Percentiles rank a stretch among this genome's conserved stretches.
These are phyloP conservation scores for Ochetophila trinervis DNA, from an alignment of 306 rosid species.

Conservation along the genomic window DNA sequence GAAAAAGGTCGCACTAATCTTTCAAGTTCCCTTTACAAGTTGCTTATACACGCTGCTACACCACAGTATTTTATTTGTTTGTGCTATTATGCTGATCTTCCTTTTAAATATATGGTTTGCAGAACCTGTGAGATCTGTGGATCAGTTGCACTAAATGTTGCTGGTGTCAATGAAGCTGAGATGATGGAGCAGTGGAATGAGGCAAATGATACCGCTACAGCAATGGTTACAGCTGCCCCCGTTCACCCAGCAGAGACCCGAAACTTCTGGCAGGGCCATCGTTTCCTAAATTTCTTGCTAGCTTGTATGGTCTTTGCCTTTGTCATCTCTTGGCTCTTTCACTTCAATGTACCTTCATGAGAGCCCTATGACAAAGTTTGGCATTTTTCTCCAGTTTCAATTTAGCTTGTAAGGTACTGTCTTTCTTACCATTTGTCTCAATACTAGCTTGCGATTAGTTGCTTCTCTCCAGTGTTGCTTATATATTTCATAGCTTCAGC, in stretches of 20 bases:
- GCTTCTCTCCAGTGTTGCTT: conserved; percentile 29
- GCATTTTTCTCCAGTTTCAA: conserved; percentile 7
- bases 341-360: conserved; percentile 87
- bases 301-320: conserved; percentile 94
- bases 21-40: not conserved
- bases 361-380: conserved; percentile 12
- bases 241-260: conserved; percentile 39
- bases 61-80: not conserved
- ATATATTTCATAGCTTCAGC: conserved; percentile 29
- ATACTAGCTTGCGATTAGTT: conserved; percentile 24
- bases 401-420: conserved; percentile 34
- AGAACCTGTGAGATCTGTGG: conserved; percentile 94
- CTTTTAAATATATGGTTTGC: conserved; percentile 14
- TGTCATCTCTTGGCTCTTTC: conserved; percentile 90
- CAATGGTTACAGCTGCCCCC: conserved; percentile 35
- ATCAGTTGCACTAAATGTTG: conserved; percentile 68
- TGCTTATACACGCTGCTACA: not conserved
- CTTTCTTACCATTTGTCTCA: conserved; percentile 31
- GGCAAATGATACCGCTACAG: conserved; percentile 43
- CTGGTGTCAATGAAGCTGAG: conserved; percentile 59
- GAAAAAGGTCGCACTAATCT: too few relatives aligned
- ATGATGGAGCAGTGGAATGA: conserved; percentile 57
- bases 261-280: conserved; percentile 86
- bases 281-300: conserved; percentile 74
- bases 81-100: not conserved